These are phyloP conservation scores for Psidium guajava DNA, from an alignment of 345 rosid genomes.

Conservation along the genomic window DNA sequence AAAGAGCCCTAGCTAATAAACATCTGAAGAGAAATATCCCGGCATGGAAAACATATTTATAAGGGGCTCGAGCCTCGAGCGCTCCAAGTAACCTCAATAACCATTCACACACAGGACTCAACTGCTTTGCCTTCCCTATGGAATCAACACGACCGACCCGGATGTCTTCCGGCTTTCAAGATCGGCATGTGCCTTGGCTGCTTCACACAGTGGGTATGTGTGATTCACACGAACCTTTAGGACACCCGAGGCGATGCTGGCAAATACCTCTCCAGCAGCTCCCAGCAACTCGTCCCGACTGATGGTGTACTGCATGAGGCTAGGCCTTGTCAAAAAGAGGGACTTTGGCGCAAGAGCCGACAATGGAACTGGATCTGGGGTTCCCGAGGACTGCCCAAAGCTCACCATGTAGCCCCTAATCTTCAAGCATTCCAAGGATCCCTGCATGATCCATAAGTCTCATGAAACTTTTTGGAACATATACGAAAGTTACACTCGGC, in stretches of 20 bases:
- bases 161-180: constrained; percentile 63
- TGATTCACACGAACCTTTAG: constrained; percentile 56
- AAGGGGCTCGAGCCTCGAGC: background rate
- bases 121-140: constrained; percentile 11
- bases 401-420: constrained; percentile 74
- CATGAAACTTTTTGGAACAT: background rate
- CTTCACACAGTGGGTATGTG: constrained; percentile 63
- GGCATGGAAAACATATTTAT: background rate
- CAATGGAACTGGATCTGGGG: constrained; percentile 62
- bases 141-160: constrained; percentile 72
- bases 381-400: constrained; percentile 83
- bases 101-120: background rate
- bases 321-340: constrained; percentile 76
- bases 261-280: constrained; percentile 64
- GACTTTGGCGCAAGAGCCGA: constrained; percentile 65
- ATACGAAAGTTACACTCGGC: background rate
- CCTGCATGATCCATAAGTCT: constrained; percentile 17
- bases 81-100: background rate
- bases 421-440: constrained; percentile 77
- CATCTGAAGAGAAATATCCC: background rate
- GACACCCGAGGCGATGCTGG: constrained; percentile 46
- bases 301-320: constrained; percentile 55
- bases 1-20: background rate
- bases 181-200: constrained; percentile 66
- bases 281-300: constrained; percentile 70